Conservation (phyloP, 1,284 basidiomycete genomes). For the Mycena sp. region DNA sequence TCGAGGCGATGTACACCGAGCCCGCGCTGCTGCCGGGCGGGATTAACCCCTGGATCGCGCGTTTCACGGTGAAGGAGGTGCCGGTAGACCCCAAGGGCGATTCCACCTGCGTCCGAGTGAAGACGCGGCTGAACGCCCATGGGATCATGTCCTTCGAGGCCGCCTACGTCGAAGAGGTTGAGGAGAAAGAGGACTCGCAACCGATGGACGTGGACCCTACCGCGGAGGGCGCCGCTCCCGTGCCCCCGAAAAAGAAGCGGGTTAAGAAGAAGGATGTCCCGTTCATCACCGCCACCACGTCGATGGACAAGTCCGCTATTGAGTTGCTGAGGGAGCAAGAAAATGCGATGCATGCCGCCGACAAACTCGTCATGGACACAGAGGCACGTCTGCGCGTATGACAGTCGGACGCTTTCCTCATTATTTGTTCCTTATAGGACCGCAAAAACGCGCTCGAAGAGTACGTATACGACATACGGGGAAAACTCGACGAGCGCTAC, state of each 20-base stretch:
- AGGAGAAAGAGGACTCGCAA: slow-evolving; percentile 79
- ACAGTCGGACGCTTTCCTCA: slow-evolving; percentile 6
- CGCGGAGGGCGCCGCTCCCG: slow-evolving; percentile 54
- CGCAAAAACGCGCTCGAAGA: slow-evolving; percentile 97
- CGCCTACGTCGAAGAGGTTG: slow-evolving; percentile 84
- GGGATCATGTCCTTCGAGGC: slow-evolving; percentile 88
- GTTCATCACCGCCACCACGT: slow-evolving; percentile 71
- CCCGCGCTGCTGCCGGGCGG: slow-evolving; percentile 74
- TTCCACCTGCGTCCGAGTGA: slow-evolving; percentile 85
- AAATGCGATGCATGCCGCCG: slow-evolving; percentile 85
- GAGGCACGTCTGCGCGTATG: slow-evolving; percentile 64
- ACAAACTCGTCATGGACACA: slow-evolving; percentile 95
- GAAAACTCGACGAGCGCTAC: slow-evolving; percentile 90
- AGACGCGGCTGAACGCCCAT: slow-evolving; percentile 86
- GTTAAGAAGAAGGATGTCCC: slow-evolving; percentile 85
- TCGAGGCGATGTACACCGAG: slow-evolving; percentile 86
- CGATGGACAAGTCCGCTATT: slow-evolving; percentile 69
- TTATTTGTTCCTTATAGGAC: slow-evolving; percentile 61
- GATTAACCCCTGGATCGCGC: slow-evolving; percentile 86
- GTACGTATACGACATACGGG: slow-evolving; percentile 94
- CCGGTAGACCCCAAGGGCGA: slow-evolving; percentile 75
- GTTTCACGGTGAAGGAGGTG: slow-evolving; percentile 85
- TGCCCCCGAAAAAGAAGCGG: slow-evolving; percentile 84
- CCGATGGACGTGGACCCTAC: slow-evolving; percentile 76
- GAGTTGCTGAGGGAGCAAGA: slow-evolving; percentile 82